Evolutionary conservation across 371 early-diverging fungal species (phyloP).

Genomic region (Nematocida sp.): DNA sequence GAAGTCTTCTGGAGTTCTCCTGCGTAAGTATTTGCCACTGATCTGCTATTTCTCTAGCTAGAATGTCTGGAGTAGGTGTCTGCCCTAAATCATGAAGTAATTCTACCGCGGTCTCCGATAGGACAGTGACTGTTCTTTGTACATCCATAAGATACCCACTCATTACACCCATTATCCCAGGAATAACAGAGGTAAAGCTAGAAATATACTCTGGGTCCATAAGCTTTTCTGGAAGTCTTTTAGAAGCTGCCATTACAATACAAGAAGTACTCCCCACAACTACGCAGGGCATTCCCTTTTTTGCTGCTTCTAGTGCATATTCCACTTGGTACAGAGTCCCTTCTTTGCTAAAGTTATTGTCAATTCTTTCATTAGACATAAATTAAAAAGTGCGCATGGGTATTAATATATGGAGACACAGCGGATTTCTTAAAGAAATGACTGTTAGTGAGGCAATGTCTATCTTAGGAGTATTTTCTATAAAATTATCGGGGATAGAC

Average conservation of each 20-base stretch:
- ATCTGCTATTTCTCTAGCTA: constrained; percentile 65
- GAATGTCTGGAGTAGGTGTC: constrained; percentile 66
- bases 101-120: constrained; percentile 52
- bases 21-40: constrained; percentile 67
- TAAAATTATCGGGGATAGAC: background rate
- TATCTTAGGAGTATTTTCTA: constrained; percentile 6
- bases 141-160: constrained; percentile 68
- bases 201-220: constrained; percentile 56
- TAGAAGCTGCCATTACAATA: constrained; percentile 66
- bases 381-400: constrained; percentile 19
- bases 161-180: constrained; percentile 52
- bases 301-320: constrained; percentile 70
- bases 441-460: constrained; percentile 20
- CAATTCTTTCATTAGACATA: constrained; percentile 47
- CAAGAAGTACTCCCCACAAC: constrained; percentile 51
- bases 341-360: constrained; percentile 68
- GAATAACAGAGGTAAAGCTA: constrained; percentile 57
- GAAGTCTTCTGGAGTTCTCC: constrained; percentile 54
- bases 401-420: constrained; percentile 10
- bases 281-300: constrained; percentile 64
- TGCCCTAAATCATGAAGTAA: constrained; percentile 62
- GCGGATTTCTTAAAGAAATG: constrained; percentile 46
- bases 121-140: constrained; percentile 46
- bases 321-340: constrained; percentile 69
- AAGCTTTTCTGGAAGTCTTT: constrained; percentile 58